phyloP scores from a whole-genome alignment of 2,329 filamentous ascomycete species.

The Calonectria multiphialidica region DNA sequence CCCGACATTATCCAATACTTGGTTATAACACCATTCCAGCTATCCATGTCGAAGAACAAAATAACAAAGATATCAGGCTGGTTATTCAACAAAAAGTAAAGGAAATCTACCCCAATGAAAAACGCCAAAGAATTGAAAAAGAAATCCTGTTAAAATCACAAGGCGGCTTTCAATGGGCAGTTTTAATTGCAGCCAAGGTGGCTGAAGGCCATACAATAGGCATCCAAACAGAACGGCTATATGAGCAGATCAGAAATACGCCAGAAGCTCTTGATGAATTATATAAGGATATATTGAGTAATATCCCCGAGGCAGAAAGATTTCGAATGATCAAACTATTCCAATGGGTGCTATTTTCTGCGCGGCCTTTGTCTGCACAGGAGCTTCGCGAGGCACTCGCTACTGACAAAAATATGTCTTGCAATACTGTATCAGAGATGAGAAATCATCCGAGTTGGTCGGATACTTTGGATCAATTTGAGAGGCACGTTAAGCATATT shows the following conservation, averaged over 20 bases:
- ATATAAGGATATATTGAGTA: background rate
- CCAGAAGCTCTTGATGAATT: background rate
- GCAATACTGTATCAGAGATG: background rate
- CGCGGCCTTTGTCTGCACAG: slow-evolving; percentile 6
- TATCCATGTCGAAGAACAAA: slow-evolving; percentile 6
- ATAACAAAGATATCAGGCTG: background rate
- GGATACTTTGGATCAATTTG: background rate
- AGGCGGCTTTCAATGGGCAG: slow-evolving; percentile 14
- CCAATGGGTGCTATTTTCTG: slow-evolving; percentile 12
- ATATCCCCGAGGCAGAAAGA: background rate
- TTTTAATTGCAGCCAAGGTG: background rate
- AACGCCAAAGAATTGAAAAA: background rate
- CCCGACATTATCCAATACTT: slow-evolving; percentile 19
- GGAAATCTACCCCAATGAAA: background rate
- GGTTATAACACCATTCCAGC: background rate
- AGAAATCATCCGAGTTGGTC: background rate
- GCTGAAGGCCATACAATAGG: background rate
- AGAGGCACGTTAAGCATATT: slow-evolving; percentile 5
- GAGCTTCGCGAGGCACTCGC: slow-evolving; percentile 15
- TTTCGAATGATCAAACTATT: slow-evolving; percentile 1
- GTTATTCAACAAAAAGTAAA: background rate
- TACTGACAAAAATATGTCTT: slow-evolving; percentile 1
- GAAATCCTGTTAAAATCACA: slow-evolving; percentile 13
- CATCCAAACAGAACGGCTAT: background rate
- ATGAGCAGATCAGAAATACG: background rate